A percentile compares a stretch with the other conserved stretches of the same genome.
phyloP scores from a whole-genome alignment of 371 early-diverging fungal species.

The Mortierella sp. region DNA sequence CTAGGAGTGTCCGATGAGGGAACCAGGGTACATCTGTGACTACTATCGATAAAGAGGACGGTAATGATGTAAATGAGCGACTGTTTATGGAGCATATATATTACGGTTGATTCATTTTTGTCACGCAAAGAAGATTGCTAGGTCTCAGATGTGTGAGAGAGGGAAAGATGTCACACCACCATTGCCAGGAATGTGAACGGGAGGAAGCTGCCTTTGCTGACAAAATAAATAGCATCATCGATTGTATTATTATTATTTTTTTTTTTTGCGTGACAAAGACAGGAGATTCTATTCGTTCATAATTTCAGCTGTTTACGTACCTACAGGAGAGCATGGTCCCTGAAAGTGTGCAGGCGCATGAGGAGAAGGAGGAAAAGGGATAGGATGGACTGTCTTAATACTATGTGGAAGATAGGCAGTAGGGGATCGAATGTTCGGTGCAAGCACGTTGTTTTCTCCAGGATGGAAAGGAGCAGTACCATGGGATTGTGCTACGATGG shows the following conservation, averaged over 20 bases:
- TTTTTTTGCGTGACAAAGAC: background rate
- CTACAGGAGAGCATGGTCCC: conserved; percentile 3
- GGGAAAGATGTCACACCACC: no score
- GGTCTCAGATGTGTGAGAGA: background rate
- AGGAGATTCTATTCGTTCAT: background rate
- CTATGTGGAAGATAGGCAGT: background rate
- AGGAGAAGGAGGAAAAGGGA: background rate
- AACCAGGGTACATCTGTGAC: conserved; percentile 21
- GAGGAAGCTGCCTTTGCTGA: background rate
- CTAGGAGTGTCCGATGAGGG: conserved; percentile 8
- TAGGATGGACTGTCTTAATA: background rate
- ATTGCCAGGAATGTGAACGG: no score
- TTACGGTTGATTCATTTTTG: no score
- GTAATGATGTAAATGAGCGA: background rate
- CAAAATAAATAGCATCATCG: background rate
- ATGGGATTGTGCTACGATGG: no score
- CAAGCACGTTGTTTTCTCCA: background rate
- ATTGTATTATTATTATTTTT: background rate
- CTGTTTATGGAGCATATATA: background rate
- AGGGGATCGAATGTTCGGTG: background rate
- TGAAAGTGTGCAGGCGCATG: background rate
- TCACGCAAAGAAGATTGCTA: background rate
- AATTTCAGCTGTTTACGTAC: background rate
- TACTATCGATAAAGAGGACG: background rate
- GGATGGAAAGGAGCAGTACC: background rate